Percentiles rank a stretch among this genome's conserved stretches.
Evolutionary conservation across 2,329 filamentous ascomycete species (phyloP).

Genomic region (Paraphaeosphaeria minitans): DNA sequence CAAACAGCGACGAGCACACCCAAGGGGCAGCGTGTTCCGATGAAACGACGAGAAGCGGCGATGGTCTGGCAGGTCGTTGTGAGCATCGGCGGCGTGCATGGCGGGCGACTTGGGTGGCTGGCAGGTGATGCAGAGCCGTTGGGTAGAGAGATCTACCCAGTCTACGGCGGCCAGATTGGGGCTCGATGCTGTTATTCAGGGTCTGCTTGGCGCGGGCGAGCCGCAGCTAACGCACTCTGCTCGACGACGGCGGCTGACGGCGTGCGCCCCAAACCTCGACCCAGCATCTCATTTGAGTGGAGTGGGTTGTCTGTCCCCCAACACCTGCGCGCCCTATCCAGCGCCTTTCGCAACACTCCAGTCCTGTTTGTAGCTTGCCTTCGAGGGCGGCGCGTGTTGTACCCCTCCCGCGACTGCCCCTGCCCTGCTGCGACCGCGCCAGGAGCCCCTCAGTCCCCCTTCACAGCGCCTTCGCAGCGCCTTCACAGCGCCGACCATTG

Average conservation of each 20-base stretch:
- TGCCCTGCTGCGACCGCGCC: not conserved
- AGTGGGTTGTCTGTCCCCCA: not conserved
- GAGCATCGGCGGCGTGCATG: not conserved
- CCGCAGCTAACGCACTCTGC: constrained; percentile 3
- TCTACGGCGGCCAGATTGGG: not conserved
- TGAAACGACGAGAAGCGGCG: not conserved
- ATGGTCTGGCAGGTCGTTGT: not conserved
- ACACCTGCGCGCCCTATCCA: not conserved
- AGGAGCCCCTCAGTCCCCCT: constrained; percentile 13
- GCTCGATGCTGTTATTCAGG: constrained; percentile 1
- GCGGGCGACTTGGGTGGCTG: not conserved
- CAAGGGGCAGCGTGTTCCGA: constrained; percentile 5
- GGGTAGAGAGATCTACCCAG: too few species aligned
- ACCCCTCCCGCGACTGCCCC: not conserved
- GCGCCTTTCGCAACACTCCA: not conserved
- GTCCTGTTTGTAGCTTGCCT: not conserved
- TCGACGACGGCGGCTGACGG: constrained; percentile 11
- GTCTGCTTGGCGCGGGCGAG: constrained; percentile 10
- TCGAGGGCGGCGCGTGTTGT: not conserved
- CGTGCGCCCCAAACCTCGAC: constrained; percentile 1
- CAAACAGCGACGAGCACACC: not conserved
- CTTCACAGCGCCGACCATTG: constrained; percentile 21
- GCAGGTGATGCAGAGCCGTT: not conserved
- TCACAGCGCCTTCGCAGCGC: constrained; percentile 20
- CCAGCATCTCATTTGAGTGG: too few species aligned